These are phyloP conservation scores for Tuber magnatum DNA, from an alignment of 495 filamentous ascomycete genomes.

Conservation along the genomic window DNA sequence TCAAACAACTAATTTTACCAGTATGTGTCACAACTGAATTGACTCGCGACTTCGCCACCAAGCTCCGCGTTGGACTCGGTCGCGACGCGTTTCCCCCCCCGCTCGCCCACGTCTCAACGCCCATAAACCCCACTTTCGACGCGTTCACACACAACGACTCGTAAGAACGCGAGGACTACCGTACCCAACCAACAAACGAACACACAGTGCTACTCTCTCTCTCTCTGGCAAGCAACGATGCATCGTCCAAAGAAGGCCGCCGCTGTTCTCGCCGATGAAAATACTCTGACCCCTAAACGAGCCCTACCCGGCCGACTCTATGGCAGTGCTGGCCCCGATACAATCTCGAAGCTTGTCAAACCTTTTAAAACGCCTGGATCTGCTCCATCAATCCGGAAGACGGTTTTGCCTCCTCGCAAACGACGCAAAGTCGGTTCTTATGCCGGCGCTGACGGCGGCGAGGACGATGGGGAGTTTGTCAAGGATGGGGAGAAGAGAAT, in stretches of 20 bases:
- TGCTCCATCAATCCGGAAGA: slow-evolving; percentile 60
- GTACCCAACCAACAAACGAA: not conserved
- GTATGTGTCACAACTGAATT: too few relatives aligned
- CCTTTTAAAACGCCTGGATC: slow-evolving; percentile 93
- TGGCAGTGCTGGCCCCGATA: slow-evolving; percentile 42
- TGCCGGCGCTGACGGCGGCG: slow-evolving; percentile 69
- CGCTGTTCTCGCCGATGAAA: slow-evolving; percentile 25
- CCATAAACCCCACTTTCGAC: not conserved
- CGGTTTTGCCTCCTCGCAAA: slow-evolving; percentile 78
- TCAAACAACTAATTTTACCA: too few relatives aligned
- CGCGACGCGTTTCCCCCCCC: not conserved
- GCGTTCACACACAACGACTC: not conserved
- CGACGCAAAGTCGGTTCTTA: slow-evolving; percentile 77
- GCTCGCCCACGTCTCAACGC: not conserved
- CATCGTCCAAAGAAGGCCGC: slow-evolving; percentile 18
- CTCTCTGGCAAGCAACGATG: slow-evolving; percentile 10
- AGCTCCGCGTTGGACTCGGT: not conserved
- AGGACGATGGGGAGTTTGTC: slow-evolving; percentile 71
- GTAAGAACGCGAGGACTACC: not conserved
- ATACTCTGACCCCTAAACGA: slow-evolving; percentile 31
- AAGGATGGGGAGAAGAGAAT: slow-evolving; percentile 51
- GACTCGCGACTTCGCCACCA: not conserved
- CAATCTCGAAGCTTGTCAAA: slow-evolving; percentile 64
- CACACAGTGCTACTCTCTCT: not conserved
- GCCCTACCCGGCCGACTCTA: slow-evolving; percentile 26